Evolutionary conservation across 2,329 filamentous ascomycete genomes (phyloP), one percentile per base, ranked within the genome.

Genomic region (Diaporthe sp.): DNA sequence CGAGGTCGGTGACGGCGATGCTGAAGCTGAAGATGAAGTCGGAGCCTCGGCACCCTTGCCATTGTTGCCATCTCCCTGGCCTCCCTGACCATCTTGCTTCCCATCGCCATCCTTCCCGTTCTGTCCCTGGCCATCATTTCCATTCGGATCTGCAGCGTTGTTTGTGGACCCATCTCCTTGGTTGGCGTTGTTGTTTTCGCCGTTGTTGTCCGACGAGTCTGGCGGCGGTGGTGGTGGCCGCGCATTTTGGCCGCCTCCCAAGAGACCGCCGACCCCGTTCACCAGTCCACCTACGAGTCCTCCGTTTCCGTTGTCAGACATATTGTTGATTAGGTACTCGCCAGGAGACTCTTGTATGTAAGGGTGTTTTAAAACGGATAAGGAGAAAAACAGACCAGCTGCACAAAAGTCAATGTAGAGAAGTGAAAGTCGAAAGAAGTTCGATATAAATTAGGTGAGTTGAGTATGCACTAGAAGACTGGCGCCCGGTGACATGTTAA

Each of bases 361-460:
- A 8, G 4, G 12, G 6, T 71, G 28, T 15, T 42, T 58, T 39
- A 68, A 70, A 39, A 57, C 1, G 15, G 42, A 61, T 68, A 44
- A 37, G 4, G 39, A 37, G 22, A 42, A 67, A 55, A 44, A 74
- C 75, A 76, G 75, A 44, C 75, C 75, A 65, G 75, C 75, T 76
- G 75, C 47, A 34, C 25, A 74, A 49, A 49, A 31, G 37, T 53
- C 60, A 57, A 63, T 49, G 42, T 39, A 31, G 61, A 65, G 71
- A 60, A 34, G 42, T 55, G 37, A 31, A 72, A 61, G 25, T 42
- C 10, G 44, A 70, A 53, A 20, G 31, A n/a, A 17, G 49, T 58
- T 28, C 55, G 61, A 61, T 72, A 51, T 72, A 72, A 47, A 49
- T 49, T 39, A 60, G 3, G 15, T 28, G 44, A 51, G 31, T 20